Evolutionary conservation across 2,329 filamentous ascomycete genomes (phyloP), one percentile per base, ranked within the genome.

Genomic region (Pseudogymnoascus sp.): DNA sequence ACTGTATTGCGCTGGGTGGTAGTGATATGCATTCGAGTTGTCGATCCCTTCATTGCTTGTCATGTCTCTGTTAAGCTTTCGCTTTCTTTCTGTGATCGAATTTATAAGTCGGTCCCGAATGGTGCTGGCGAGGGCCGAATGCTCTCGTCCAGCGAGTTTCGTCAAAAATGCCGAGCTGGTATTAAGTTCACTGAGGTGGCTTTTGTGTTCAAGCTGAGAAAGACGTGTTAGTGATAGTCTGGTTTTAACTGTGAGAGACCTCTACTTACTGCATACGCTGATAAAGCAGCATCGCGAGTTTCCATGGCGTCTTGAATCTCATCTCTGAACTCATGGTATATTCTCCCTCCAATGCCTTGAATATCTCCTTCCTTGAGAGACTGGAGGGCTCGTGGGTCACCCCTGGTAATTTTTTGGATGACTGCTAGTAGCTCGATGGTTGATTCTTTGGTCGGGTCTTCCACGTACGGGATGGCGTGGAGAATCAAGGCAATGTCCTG

Each of bases 261-360:
- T 19, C 31, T 65, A 75, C 85, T 72, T 80, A 96, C 95, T 82
- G 89, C 88, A 68, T 96, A 84, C 72, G 88, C 84, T 6, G 89
- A 87, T 72, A 97, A 78, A 70, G 93, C 87, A 67, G 89, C 87
- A 78, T 99, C 95, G 69, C 91, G 85, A 71, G 91, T 85, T 76
- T 97, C 93, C 68, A 96, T 87, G 7, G 91, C 83, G 74, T 96
- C 88, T 73, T 97, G 96, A 62, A 97, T 84, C 66, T 93, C 87
- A 68, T 91, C 85, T 19, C 95, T 86, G 78, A 96, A 97, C 69
- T 91, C 87, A 65, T 88, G 83, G 74, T 96, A 97, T 72, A 89
- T 86, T 71, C 87, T 90, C 1, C 95, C 95, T 35, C 91, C 91
- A 78, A 90, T 88, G 62, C 73, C 69, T 38, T 74, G 73, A 35